phyloP scores from a whole-genome alignment of 2,329 filamentous ascomycete genomes.

The Exserohilum rostratum region DNA sequence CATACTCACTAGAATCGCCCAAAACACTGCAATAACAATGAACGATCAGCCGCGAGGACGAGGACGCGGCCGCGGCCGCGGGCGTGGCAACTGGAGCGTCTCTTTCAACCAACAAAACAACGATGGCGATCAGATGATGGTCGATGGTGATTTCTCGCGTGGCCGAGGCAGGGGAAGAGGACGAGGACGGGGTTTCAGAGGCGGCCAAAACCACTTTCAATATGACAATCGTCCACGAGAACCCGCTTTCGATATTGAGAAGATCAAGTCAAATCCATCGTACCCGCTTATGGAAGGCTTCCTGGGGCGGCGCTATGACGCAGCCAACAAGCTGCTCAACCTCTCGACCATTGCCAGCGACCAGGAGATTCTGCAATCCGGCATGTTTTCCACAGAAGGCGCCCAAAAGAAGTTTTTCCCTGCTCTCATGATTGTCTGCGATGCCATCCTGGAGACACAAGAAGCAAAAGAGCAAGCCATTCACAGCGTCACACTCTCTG shows the following conservation, averaged over 20 bases:
- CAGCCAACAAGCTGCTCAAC: conserved; percentile 75
- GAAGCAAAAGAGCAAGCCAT: conserved; percentile 79
- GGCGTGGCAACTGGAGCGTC: conserved; percentile 16
- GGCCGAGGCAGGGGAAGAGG: conserved; percentile 26
- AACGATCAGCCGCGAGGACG: conserved; percentile 22
- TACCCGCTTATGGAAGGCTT: conserved; percentile 73
- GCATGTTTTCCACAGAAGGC: conserved; percentile 74
- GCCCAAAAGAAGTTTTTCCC: conserved; percentile 88
- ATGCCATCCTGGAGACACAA: conserved; percentile 73
- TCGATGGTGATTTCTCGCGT: conserved; percentile 18
- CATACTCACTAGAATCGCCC: not conserved
- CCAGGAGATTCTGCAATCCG: conserved; percentile 71
- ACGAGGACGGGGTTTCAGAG: conserved; percentile 21
- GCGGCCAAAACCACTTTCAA: conserved; percentile 19
- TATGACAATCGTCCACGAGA: conserved; percentile 65
- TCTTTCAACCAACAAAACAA: conserved; percentile 6
- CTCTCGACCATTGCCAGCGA: conserved; percentile 80
- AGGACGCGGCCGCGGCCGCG: conserved; percentile 26
- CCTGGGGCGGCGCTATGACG: conserved; percentile 75
- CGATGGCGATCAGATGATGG: conserved; percentile 21
- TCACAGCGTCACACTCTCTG: conserved; percentile 78
- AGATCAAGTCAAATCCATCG: conserved; percentile 23
- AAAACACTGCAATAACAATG: conserved; percentile 8
- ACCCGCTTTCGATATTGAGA: conserved; percentile 64
- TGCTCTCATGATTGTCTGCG: conserved; percentile 85